Base-by-base conservation (phyloP, 768 basidiomycete genomes). In the Termitomyces sp. region DNA sequence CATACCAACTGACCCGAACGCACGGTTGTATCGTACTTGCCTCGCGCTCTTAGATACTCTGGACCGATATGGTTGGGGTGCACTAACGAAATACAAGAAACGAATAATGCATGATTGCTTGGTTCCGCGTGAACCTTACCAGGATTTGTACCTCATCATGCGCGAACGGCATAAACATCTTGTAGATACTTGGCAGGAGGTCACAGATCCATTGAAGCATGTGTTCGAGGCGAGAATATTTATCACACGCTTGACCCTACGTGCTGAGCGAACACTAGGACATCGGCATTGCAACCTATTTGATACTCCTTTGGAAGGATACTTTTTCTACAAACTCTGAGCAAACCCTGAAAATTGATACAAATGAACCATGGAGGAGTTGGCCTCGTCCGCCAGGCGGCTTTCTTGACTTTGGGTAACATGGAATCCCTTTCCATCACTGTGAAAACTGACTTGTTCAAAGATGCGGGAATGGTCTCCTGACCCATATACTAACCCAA, bases 271-370 rank as follows among this genome's bases (percentile, higher is more conserved):
- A 13, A 9, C 11, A 38, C 33, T 63, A 96, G 90, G 96, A 98
- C 68, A 92, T 98, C 36, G 92, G 92, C 16, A 95, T 98, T 44
- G 94, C 94, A 2, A 92, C 93, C 1, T 98, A 90, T 69, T 76
- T 98, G 28, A 92, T 98, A 72, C 79, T 96, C 0, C 73, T 98
- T 3, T 98, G 96, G 96, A 92, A 88, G 64, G 76, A 82, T 36
- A 85, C 84, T 14, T 96, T 84, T 14, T 35, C 59, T 30, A 38
- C 52, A 46, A 52, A 54, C 43, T 49, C 49, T 8, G 32, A 58
- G 3, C 49, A 61, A 22, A 55, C 54, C 11, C 20, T 40, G 4
- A 13, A 28, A 3, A 20, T 47, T 11, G 60, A 68, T 53, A 35
- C 61, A 28, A 60, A 71, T 32, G 67, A 73, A 30, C 83, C 87